Base-by-base conservation (phyloP, 768 basidiomycete species). In the Serpula lacrymans region DNA sequence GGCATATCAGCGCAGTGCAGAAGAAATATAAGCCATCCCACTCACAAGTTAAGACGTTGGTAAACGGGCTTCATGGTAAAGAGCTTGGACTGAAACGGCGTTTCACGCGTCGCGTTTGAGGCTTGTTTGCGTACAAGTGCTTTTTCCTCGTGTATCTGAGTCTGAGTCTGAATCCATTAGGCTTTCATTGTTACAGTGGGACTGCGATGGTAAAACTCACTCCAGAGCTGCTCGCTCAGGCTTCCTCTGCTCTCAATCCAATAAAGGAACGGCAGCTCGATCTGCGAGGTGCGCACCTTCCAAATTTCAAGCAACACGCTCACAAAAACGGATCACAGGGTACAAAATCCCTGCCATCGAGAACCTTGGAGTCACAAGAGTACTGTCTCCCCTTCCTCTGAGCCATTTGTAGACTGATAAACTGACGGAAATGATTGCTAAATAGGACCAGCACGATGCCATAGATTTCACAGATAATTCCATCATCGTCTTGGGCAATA, bases 271-370 rank as follows among this genome's bases (percentile, higher is more conserved):
- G 92, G 39, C 86, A 94, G 67, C 78, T 95, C 32, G 92, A 95
- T 62, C 80, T 95, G 37, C 74, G 92, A 76, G 92, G 91, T 88
- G 56, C 43, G 74, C 51, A 14, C 14, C 18, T 17, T 39, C 59
- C 29, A 32, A 49, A 51, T 51, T 20, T 37, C 14, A 21, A 16
- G 20, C 16, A 26, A 22, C 43, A 21, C 20, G 31, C 47, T 63
- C 36, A 62, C n/a, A n/a, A n/a, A 39, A 40, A 29, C 24, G 25
- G 37, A 38, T 50, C 54, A 51, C 63, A 93, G 90, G 91, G 43
- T 86, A 87, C 69, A 92, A 90, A 78, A 93, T 94, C 51, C 91
- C 92, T 39, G 80, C 87, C 41, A 95, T 95, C 60, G 92, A 95
- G 83, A 95, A 95, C 75, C 75, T 95, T 51, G 92, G 91, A 73